Evolutionary conservation across 192 early-diverging fungal genomes (phyloP), one percentile per base, ranked within the genome.

Genomic region (Rhizophagus clarus): DNA sequence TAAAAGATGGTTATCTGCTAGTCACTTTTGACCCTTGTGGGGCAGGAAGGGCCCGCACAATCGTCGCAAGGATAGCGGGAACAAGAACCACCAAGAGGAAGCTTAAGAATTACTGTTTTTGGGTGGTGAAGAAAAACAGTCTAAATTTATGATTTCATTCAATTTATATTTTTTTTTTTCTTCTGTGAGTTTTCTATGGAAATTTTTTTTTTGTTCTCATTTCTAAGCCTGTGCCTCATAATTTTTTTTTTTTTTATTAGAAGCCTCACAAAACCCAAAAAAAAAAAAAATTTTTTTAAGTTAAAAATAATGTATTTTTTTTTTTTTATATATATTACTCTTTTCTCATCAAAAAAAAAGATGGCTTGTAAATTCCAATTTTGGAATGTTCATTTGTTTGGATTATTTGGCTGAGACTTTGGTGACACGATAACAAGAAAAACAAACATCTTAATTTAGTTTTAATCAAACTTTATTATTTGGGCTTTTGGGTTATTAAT

Each of bases 31-130:
- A 69, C 8, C 8, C 67, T 69, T 69, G 67, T 69, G 32, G 32
- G 67, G 67, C 67, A 69, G 67, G 67, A 69, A 69, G 67, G 67
- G 67, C 67, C 67, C 67, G 67, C 67, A 69, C 67, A 69, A 69
- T 69, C 67, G 67, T 69, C 67, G 67, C 67, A 69, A 69, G 67
- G 67, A 28, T 69, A 15, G 31, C 32, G 67, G 67, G 67, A 69
- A 69, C 67, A 32, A 69, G 67, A 69, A 69, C 67, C 67, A 69
- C 67, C 67, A 69, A 69, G 67, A 34, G 37, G 67, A 69, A 69
- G 34, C 67, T 69, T 69, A 32, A 69, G 17, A 69, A 56, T 56
- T 56, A 56, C 51, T 56, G 51, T 56, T 56, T 56, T 56, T 22
- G 51, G 51, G 51, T 56, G 51, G 51, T 56, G 51, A 56, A 56